Base-by-base conservation (phyloP, 1,284 basidiomycete genomes). In the Ceratobasidium sp. region DNA sequence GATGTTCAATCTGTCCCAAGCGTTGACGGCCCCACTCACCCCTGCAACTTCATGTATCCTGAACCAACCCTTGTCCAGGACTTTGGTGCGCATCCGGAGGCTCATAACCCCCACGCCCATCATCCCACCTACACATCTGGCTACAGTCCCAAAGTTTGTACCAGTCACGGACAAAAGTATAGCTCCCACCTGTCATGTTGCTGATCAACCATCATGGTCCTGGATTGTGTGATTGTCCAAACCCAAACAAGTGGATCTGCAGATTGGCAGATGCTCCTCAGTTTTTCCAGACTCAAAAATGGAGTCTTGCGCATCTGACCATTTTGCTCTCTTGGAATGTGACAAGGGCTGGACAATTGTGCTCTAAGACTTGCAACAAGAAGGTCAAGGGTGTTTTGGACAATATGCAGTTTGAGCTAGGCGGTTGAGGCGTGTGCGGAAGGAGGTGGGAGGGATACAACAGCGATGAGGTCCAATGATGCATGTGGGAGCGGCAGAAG, bases 171-270 rank as follows among this genome's bases (percentile, higher is more conserved):
- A 98, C 95, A 82, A 97, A 98, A 5, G 96, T 98, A 86, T 99
- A 99, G n/a, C 95, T 96, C 54, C 97, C 97, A 77, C 91, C 90
- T 0, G 97, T 99, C 84, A 98, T 96, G 85, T 98, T 98, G 15
- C 96, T 98, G 88, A 99, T 96, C 61, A 98, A 91, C 97, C 97
- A 99, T 17, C 99, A 90, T n/a, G 96, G 97, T 2, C 95, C 95
- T 6, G 97, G 97, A 84, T 99, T 97, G 84, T 99, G 97, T 17
- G 94, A 94, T 80, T 96, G 94, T 71, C 97, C 97, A 83, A 97
- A 99, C 65, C 97, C 97, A 81, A 99, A 94, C 1, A 96, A 94
- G 85, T 99, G 97, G 76, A 99, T 97, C 0, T 97, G 96, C 33
- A 97, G 92, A 82, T 85, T 86, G 40, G 95, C 97, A 3, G 97